Evolutionary conservation across 257 asterid species (phyloP).

Genomic region (Capsicum baccatum): DNA sequence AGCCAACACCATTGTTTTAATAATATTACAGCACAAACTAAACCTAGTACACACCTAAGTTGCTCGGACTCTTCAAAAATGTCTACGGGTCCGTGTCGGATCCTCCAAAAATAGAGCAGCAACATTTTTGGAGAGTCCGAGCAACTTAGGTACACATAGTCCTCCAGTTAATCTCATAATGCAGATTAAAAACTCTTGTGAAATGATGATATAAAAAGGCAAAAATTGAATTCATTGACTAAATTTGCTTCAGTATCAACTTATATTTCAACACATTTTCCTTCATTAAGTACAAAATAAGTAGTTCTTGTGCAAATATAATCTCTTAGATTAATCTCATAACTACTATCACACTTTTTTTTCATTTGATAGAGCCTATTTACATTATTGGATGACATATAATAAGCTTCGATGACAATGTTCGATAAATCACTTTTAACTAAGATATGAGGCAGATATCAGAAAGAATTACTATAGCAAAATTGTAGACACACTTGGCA

Average conservation of each 20-base stretch:
- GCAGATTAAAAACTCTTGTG: not conserved
- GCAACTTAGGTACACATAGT: not conserved
- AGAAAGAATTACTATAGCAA: slow-evolving; percentile 32
- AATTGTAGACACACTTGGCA: not conserved
- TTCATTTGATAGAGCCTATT: slow-evolving; percentile 21
- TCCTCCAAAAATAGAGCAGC: no score
- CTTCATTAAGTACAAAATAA: not conserved
- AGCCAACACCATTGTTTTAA: not conserved
- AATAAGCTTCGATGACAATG: not conserved
- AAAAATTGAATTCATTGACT: not conserved
- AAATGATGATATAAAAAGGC: not conserved
- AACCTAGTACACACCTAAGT: not conserved
- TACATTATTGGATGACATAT: slow-evolving; percentile 20
- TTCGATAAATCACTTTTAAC: not conserved
- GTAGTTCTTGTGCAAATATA: not conserved
- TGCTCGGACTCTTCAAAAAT: no score
- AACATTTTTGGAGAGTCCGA: no score
- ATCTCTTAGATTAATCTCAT: not conserved
- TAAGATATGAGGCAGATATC: slow-evolving; percentile 11
- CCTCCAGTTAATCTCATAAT: not conserved
- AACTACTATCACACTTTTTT: not conserved
- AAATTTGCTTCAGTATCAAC: not conserved
- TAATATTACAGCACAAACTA: not conserved
- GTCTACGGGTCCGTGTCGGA: no score
- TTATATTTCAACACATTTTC: not conserved